These are phyloP conservation scores for Oenanthe javanica DNA, from an alignment of 140 eudicot species.

Conservation along the genomic window DNA sequence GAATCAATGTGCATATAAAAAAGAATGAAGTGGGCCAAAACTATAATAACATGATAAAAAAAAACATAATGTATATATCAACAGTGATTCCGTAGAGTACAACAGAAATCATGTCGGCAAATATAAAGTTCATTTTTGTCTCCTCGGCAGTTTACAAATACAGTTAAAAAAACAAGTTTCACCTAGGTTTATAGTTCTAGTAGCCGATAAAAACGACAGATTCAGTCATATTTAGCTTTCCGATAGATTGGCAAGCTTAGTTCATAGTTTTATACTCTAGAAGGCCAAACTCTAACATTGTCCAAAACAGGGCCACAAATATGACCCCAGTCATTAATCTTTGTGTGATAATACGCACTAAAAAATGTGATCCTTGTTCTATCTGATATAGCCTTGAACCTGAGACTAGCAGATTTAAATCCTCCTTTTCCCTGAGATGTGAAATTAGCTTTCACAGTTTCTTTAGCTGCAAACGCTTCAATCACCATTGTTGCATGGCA, in stretches of 20 bases:
- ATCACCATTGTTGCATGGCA: not conserved
- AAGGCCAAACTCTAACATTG: slow-evolving; percentile 5
- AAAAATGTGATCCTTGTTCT: slow-evolving; percentile 5
- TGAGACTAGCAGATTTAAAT: not conserved
- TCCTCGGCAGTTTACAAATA: not conserved
- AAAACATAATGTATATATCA: not conserved
- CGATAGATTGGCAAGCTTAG: not conserved
- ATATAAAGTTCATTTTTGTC: not conserved
- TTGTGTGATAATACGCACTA: not conserved
- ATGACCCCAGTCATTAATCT: not conserved
- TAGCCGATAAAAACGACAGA: not conserved
- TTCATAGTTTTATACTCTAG: not conserved
- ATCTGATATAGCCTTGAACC: not conserved
- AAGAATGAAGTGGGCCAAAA: not conserved
- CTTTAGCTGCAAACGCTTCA: slow-evolving; percentile 4
- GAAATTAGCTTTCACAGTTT: not conserved
- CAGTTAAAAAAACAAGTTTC: not conserved
- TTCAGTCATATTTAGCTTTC: not conserved
- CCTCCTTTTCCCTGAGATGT: slow-evolving; percentile 6
- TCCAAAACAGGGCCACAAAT: slow-evolving; percentile 4
- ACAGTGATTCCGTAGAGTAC: not conserved
- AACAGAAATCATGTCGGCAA: not conserved
- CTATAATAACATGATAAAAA: not conserved
- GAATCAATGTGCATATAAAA: no score
- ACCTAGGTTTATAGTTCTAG: not conserved